Conservation (phyloP, 2,329 filamentous ascomycete species). For the Penicillium sp. region DNA sequence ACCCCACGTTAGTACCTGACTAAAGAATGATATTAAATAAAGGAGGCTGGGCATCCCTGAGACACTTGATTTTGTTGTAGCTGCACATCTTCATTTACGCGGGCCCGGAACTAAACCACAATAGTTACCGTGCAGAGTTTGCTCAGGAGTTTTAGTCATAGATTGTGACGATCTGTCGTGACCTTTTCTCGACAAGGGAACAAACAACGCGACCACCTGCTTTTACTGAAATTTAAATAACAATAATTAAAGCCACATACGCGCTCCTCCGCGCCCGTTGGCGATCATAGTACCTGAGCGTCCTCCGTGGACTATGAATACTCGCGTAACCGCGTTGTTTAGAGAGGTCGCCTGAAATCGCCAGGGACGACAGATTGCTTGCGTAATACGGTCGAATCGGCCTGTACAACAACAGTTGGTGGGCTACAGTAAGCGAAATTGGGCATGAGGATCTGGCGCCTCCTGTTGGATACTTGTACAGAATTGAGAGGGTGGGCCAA, state of each 20-base stretch:
- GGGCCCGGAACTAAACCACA: neutral
- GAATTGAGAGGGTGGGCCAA: neutral
- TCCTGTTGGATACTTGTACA: constrained; percentile 28
- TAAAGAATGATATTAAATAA: neutral
- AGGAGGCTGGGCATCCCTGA: neutral
- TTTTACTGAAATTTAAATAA: neutral
- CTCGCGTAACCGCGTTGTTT: neutral
- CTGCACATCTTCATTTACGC: neutral
- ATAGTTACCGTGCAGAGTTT: neutral
- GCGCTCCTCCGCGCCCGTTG: neutral
- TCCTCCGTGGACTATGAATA: neutral
- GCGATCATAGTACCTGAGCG: neutral
- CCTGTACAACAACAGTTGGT: constrained; percentile 2
- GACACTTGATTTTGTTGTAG: neutral
- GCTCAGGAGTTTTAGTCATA: neutral
- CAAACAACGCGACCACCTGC: neutral
- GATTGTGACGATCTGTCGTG: neutral
- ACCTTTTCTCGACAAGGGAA: too few species aligned
- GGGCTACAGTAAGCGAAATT: constrained; percentile 39
- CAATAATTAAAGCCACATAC: neutral
- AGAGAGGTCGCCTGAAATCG: neutral
- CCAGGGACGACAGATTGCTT: neutral
- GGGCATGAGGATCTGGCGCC: constrained; percentile 21
- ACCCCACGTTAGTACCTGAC: neutral
- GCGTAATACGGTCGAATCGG: neutral